Base-by-base conservation (phyloP, 306 rosid species). In the Ormosia semicastrata region DNA sequence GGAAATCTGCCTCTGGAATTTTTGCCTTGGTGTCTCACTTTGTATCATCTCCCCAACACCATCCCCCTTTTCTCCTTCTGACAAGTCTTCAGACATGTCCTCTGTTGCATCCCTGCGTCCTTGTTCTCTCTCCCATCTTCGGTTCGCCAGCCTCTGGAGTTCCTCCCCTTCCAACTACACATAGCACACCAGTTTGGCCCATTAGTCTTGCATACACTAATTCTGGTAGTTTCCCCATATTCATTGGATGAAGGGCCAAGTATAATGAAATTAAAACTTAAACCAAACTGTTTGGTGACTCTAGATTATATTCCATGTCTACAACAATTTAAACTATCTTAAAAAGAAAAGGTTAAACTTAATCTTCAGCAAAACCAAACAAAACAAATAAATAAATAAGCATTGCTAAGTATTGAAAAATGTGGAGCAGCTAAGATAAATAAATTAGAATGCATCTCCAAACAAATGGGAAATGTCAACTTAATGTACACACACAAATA, bases 31-130 rank as follows among this genome's bases (percentile, higher is more conserved):
- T 33, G 90, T 85, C 65, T 93, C 98, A 58, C 77, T 33, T 14
- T 58, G 88, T 57, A 79, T 49, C 18, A 75, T 44, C 81, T 92
- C 98, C 9, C 73, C 89, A 62, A 88, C 3, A 69, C 37, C 44
- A 63, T 94, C 97, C 46, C 97, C 97, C 80, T 85, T 92, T 73
- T 92, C 97, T 76, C 94, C 97, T 87, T 94, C 98, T 0, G 98
- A 94, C 53, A 92, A 89, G 81, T 94, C 97, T 56, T 94, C 98
- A 2, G 95, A 90, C 92, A 94, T 82, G 77, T 94, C 97, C 75
- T 91, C 98, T 0, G 97, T 89, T 7, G 90, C 97, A 62, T 94
- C 97, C 79, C 80, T 87, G 40, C 87, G 91, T 43, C 93, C 98
- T 81, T 71, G 94, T 83, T 94, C 98, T 78, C 98, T 77, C 88